Percentiles rank a stretch among this genome's conserved stretches.
Evolutionary conservation across 2,329 filamentous ascomycete genomes (phyloP).

Genomic region (Venturia aucupariae): DNA sequence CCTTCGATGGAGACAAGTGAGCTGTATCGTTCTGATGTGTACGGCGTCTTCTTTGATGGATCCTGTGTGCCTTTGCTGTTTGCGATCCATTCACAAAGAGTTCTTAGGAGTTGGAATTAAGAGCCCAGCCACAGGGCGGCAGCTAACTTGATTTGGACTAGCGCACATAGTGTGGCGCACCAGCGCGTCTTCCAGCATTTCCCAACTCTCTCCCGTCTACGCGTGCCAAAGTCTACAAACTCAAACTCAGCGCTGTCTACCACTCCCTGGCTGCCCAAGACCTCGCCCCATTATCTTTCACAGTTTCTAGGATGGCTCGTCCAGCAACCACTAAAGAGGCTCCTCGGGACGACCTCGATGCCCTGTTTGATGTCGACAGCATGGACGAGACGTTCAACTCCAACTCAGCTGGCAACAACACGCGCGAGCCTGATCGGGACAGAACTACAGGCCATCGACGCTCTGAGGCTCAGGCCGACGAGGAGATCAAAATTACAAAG

Average conservation of each 20-base stretch:
- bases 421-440: constrained; percentile 17
- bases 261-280: neutral
- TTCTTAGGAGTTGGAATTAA: neutral
- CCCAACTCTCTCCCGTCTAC: neutral
- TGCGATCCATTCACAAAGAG: neutral
- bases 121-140: neutral
- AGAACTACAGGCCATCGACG: constrained; percentile 21
- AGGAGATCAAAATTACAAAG: constrained; percentile 75
- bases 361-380: constrained; percentile 68
- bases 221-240: neutral
- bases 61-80: neutral
- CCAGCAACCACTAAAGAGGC: constrained; percentile 21
- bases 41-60: neutral
- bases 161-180: neutral
- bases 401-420: constrained; percentile 8
- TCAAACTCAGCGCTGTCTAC: neutral
- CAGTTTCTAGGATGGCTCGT: constrained; percentile 18
- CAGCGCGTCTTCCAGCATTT: neutral
- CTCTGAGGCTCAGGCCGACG: constrained; percentile 62
- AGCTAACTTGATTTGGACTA: neutral
- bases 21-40: neutral
- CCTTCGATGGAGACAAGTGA: neutral
- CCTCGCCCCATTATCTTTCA: constrained; percentile 10
- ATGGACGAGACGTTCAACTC: constrained; percentile 38
- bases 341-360: constrained; percentile 45